Evolutionary conservation across 2,329 filamentous ascomycete species (phyloP), one percentile per base, ranked within the genome.

Genomic region (Emydomyces testavorans): DNA sequence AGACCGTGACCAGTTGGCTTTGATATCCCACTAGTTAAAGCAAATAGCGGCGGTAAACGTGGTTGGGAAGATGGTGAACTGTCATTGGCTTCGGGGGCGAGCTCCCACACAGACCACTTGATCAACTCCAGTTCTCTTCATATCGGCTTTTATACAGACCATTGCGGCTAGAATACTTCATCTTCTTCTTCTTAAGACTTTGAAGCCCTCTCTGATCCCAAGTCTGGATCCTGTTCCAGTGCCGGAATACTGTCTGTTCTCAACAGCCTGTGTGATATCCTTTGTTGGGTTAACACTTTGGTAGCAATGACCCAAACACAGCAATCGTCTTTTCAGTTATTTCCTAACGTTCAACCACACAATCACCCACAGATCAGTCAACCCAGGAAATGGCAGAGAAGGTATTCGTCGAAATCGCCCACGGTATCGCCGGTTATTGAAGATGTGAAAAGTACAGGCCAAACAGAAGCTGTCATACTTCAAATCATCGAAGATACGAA

Each of bases 401-500:
- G 57, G 31, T 54, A 54, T 16, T 50, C 53, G 1, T 24, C 51
- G 11, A 57, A 56, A 21, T 51, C 54, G 16, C 54, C 60, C 18
- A 53, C 56, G 2, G 48, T 50, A 4, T 58, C 59, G 28, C 56
- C 62, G 16, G 58, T 62, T 15, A 54, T 63, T 11, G 53, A 65
- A 23, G 59, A 63, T 7, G 48, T 60, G 44, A 62, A 60, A 15
- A 42, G 53, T 4, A 42, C 57, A 4, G 47, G 51, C 16, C 58
- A 62, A 38, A 60, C 65, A 13, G 64, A 68, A 44, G 58, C 65
- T 3, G 58, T 67, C 38, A 56, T 67, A 15, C 54, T 67, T 39
- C 61, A 63, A 45, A 63, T 68, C 4, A 62, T 65, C 31, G 60
- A 68, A 50, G 62, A 65, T 37, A 63, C 62, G 2, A 59, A 61